Evolutionary conservation across 768 basidiomycete genomes (phyloP).

Genomic region (Lentinula boryana): DNA sequence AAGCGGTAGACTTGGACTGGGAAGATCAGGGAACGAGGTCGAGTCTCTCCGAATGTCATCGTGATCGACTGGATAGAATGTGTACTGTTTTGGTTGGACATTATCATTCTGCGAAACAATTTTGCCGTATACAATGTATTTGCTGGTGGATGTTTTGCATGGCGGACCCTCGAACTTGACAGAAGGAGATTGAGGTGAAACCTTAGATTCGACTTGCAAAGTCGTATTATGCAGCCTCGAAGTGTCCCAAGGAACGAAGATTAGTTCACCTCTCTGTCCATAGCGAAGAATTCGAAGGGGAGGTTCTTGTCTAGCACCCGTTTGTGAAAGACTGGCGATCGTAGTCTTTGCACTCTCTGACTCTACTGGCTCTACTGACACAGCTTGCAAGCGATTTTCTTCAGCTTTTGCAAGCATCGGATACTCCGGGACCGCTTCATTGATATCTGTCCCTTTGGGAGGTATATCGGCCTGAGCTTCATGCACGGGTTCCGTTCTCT

Average conservation of each 20-base stretch:
- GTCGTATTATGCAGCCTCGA: not conserved
- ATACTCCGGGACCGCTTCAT: not conserved
- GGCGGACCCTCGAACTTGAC: not conserved
- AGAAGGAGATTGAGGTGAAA: not conserved
- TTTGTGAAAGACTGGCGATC: not conserved
- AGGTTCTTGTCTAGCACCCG: not conserved
- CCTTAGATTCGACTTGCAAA: not conserved
- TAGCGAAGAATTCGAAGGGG: not conserved
- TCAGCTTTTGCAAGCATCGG: not conserved
- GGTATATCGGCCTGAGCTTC: not conserved
- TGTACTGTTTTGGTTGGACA: not conserved
- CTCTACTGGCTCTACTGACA: not conserved
- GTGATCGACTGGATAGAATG: not conserved
- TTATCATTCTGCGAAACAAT: not conserved
- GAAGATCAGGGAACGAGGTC: not conserved
- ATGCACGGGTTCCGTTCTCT: not conserved
- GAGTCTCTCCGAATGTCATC: not conserved
- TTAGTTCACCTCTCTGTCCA: not conserved
- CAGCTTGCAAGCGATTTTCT: not conserved
- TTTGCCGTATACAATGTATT: not conserved
- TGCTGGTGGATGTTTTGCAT: not conserved
- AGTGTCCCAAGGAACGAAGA: not conserved
- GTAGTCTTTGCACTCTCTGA: too few species aligned
- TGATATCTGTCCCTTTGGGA: too few species aligned
- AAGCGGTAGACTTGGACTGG: too few species aligned